Evolutionary conservation across 208 protist species (phyloP).

Genomic region (Giardia muris): DNA sequence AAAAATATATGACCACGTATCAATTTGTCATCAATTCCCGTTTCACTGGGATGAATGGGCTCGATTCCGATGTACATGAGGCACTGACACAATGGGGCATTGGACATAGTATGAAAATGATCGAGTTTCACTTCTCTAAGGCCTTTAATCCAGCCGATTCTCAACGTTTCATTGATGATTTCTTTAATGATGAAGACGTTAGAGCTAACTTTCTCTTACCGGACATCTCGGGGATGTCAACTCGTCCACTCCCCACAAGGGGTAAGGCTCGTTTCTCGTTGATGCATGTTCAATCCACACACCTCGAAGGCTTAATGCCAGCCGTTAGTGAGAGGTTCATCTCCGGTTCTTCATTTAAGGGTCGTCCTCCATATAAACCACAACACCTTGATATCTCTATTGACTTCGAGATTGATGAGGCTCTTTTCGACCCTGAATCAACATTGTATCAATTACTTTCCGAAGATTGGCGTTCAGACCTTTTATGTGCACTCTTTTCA

Average conservation of each 20-base stretch:
- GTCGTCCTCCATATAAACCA: not conserved
- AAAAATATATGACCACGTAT: too few relatives aligned
- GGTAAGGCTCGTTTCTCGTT: not conserved
- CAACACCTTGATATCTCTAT: not conserved
- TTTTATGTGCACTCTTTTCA: not conserved
- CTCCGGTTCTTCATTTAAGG: not conserved
- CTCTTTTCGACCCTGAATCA: not conserved
- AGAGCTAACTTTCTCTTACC: not conserved
- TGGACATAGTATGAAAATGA: not conserved
- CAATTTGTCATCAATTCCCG: too few relatives aligned
- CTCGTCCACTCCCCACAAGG: not conserved
- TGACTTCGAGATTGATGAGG: not conserved
- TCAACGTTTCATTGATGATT: not conserved
- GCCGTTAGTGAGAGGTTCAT: not conserved
- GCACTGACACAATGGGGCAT: not conserved
- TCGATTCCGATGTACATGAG: not conserved
- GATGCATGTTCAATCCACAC: not conserved
- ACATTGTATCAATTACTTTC: not conserved
- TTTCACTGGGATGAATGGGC: not conserved
- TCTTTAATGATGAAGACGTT: not conserved
- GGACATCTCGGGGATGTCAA: not conserved
- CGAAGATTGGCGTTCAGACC: not conserved
- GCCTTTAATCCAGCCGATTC: not conserved
- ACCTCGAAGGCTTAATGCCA: not conserved
- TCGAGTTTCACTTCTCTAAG: not conserved